Percentiles rank a stretch among this genome's conserved stretches.
Evolutionary conservation across 208 protist genomes (phyloP).

Genomic region (Herpetomonas tarakana): DNA sequence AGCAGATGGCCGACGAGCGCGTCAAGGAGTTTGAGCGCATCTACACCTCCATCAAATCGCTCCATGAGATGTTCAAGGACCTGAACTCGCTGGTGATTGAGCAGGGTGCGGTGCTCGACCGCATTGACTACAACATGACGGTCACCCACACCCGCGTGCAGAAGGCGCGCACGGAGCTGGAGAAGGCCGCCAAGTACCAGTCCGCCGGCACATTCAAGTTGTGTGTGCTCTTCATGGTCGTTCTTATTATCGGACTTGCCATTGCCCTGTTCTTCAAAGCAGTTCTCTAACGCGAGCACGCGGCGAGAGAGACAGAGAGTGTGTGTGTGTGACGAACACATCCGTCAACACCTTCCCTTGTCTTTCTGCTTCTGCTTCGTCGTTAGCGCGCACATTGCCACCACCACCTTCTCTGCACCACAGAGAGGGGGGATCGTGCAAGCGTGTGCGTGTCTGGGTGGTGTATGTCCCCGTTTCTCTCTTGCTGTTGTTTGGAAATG

Average conservation of each 20-base stretch:
- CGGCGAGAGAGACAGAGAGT: not conserved
- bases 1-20: slow-evolving; percentile 89
- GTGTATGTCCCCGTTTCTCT: no score
- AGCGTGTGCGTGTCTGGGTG: no score
- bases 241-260: slow-evolving; percentile 85
- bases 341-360: slow-evolving; percentile 4
- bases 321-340: not conserved
- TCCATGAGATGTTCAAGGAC: slow-evolving; percentile 95
- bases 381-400: not conserved
- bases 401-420: slow-evolving; percentile 5
- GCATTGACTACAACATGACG: slow-evolving; percentile 96
- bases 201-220: slow-evolving; percentile 89
- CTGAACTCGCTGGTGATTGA: slow-evolving; percentile 92
- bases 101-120: slow-evolving; percentile 93
- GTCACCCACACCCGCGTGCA: slow-evolving; percentile 84
- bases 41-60: slow-evolving; percentile 90
- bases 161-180: slow-evolving; percentile 74
- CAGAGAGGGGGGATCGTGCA: no score
- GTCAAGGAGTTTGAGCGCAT: slow-evolving; percentile 93
- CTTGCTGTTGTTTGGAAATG: no score
- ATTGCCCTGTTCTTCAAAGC: slow-evolving; percentile 88
- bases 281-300: slow-evolving; percentile 21
- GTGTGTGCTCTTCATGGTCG: slow-evolving; percentile 87
- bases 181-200: slow-evolving; percentile 89
- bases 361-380: not conserved